Evolutionary conservation across 768 basidiomycete genomes (phyloP).

Genomic region (Tephrocybe sp.): DNA sequence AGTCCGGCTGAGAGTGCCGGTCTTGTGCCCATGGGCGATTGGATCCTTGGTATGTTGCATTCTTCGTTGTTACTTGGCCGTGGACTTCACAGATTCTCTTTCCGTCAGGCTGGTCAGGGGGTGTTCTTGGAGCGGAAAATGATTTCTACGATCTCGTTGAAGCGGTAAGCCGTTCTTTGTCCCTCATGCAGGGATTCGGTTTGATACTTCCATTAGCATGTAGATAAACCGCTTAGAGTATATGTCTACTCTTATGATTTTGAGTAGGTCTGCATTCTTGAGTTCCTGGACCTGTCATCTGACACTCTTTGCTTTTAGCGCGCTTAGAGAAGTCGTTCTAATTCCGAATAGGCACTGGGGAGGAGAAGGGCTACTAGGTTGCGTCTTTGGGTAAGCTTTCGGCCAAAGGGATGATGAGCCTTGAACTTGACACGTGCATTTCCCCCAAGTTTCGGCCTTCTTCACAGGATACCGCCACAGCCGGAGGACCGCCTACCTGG

Average conservation of each 20-base stretch:
- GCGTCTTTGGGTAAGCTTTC: slow-evolving; percentile 81
- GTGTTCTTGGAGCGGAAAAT: slow-evolving; percentile 83
- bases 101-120: slow-evolving; percentile 91
- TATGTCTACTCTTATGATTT: slow-evolving; percentile 98
- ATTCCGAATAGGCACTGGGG: slow-evolving; percentile 98
- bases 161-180: slow-evolving; percentile 50
- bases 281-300: slow-evolving; percentile 9
- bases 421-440: slow-evolving; percentile 6
- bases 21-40: slow-evolving; percentile 83
- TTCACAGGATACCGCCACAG: slow-evolving; percentile 90
- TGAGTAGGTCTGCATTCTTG: slow-evolving; percentile 57
- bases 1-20: slow-evolving; percentile 96
- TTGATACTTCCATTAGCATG: slow-evolving; percentile 51
- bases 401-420: slow-evolving; percentile 1
- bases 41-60: slow-evolving; percentile 38
- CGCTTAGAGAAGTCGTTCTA: slow-evolving; percentile 87
- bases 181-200: slow-evolving; percentile 1
- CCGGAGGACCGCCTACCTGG: slow-evolving; percentile 57
- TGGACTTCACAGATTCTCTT: slow-evolving; percentile 48
- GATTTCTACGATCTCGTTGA: slow-evolving; percentile 98
- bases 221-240: slow-evolving; percentile 89
- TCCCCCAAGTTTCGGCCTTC: slow-evolving; percentile 69
- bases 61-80: neutral
- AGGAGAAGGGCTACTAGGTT: slow-evolving; percentile 91
- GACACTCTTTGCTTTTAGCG: slow-evolving; percentile 43